phyloP scores from a whole-genome alignment of 768 basidiomycete species.

The Macrocybe gigantea region DNA sequence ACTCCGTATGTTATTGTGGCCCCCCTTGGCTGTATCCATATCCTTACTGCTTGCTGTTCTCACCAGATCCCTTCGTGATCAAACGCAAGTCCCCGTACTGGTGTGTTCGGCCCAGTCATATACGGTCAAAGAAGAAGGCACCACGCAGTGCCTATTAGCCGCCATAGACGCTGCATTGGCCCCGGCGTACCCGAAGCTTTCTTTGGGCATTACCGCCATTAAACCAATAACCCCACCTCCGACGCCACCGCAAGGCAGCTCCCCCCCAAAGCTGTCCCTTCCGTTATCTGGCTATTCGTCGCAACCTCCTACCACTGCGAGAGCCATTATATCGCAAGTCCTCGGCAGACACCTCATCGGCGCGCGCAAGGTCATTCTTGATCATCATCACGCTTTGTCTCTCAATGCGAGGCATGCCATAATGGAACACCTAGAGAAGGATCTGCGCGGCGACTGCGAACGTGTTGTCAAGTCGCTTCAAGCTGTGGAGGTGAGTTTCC shows the following conservation, averaged over 20 bases:
- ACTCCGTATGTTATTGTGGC: not conserved
- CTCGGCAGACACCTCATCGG: no score
- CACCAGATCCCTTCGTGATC: not conserved
- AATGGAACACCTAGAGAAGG: not conserved
- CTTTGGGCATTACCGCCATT: not conserved
- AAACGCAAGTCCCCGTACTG: conserved; percentile 3
- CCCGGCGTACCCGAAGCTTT: not conserved
- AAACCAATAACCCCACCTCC: conserved; percentile 1
- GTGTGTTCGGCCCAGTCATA: conserved; percentile 8
- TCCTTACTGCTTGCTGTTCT: not conserved
- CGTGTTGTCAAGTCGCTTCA: not conserved
- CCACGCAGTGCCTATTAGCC: conserved; percentile 6
- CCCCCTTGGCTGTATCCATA: not conserved
- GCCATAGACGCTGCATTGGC: conserved; percentile 3
- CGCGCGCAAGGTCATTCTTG: no score
- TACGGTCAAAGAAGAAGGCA: conserved; percentile 6
- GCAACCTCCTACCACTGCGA: no score
- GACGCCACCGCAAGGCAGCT: not conserved
- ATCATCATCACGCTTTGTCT: no score
- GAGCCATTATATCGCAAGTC: no score
- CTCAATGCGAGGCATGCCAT: not conserved
- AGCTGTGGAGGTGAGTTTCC: conserved; percentile 2
- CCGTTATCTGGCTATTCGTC: no score
- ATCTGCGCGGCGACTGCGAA: conserved; percentile 3
- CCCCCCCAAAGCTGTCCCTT: no score